phyloP scores from a whole-genome alignment of 805 yeast genomes.

The Wickerhamiella allomyrinae region DNA sequence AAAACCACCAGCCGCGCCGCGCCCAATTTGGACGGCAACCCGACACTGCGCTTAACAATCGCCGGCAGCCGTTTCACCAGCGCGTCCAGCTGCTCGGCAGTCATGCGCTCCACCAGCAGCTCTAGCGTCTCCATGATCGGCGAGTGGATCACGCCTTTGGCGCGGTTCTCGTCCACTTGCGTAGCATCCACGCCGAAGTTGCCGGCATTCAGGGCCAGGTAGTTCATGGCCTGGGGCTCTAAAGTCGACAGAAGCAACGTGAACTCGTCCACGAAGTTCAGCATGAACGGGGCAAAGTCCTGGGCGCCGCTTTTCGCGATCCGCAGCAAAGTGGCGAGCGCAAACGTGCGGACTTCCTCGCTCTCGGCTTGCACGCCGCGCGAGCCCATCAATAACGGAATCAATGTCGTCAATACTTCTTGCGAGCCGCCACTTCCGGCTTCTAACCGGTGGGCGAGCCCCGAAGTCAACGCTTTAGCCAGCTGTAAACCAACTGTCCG shows the following conservation, averaged over 20 bases:
- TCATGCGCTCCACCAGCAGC: conserved; percentile 43
- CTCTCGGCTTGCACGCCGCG: conserved; percentile 76
- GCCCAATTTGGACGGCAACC: conserved; percentile 82
- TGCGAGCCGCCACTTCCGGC: conserved; percentile 25
- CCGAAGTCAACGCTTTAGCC: conserved; percentile 33
- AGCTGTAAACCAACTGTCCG: conserved; percentile 63
- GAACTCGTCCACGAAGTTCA: conserved; percentile 54
- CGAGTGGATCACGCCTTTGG: conserved; percentile 59
- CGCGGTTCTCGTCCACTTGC: conserved; percentile 64
- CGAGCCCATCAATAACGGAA: conserved; percentile 68
- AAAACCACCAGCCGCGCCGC: conserved; percentile 61
- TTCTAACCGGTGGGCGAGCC: conserved; percentile 24
- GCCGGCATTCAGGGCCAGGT: conserved; percentile 73
- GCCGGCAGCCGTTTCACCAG: conserved; percentile 27
- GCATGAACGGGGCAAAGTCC: conserved; percentile 47
- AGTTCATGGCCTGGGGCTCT: conserved; percentile 84
- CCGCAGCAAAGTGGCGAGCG: conserved; percentile 62
- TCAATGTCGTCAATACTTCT: conserved; percentile 37
- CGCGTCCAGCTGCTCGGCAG: conserved; percentile 17
- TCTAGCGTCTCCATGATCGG: conserved; percentile 86
- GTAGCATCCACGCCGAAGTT: conserved; percentile 62
- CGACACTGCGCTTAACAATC: conserved; percentile 58
- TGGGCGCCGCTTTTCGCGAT: conserved; percentile 50
- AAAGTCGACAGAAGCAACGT: conserved; percentile 63
- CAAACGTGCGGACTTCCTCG: conserved; percentile 65